These are phyloP conservation scores for Xanthoceras sorbifolium DNA, from an alignment of 345 rosid genomes.

Conservation along the genomic window DNA sequence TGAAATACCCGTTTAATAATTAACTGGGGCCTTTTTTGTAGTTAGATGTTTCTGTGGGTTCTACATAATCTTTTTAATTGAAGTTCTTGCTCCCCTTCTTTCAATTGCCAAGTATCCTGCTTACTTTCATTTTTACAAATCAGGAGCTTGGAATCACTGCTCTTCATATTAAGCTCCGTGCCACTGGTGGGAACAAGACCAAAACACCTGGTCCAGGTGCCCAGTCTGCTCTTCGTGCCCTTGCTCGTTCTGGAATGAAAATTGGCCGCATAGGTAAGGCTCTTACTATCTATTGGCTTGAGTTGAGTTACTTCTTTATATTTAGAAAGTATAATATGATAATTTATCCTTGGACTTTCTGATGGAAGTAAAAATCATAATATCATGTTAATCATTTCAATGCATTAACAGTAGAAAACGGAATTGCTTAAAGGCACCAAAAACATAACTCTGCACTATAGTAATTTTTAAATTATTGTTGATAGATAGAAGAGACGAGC, in stretches of 20 bases:
- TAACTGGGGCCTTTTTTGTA: not conserved
- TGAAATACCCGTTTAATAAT: not conserved
- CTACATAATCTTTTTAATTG: not conserved
- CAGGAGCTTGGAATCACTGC: constrained; percentile 79
- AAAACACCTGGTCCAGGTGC: constrained; percentile 94
- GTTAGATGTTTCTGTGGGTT: not conserved
- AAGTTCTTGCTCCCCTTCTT: not conserved
- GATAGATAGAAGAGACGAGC: no score
- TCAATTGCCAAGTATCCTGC: not conserved
- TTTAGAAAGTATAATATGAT: no score
- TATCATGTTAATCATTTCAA: no score
- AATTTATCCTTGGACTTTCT: no score
- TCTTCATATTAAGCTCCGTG: constrained; percentile 80
- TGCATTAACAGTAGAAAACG: not conserved
- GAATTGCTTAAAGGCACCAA: not conserved
- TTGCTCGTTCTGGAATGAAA: constrained; percentile 89
- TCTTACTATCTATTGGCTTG: not conserved
- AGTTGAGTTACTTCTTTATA: not conserved
- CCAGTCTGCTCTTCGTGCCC: constrained; percentile 79
- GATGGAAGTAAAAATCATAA: no score
- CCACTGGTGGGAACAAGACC: constrained; percentile 86
- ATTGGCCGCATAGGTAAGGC: constrained; percentile 75
- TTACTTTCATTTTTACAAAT: not conserved
- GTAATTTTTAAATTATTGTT: no score
- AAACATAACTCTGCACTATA: no score